Evolutionary conservation across 140 eudicot genomes (phyloP).

Genomic region (Anethum foeniculum): DNA sequence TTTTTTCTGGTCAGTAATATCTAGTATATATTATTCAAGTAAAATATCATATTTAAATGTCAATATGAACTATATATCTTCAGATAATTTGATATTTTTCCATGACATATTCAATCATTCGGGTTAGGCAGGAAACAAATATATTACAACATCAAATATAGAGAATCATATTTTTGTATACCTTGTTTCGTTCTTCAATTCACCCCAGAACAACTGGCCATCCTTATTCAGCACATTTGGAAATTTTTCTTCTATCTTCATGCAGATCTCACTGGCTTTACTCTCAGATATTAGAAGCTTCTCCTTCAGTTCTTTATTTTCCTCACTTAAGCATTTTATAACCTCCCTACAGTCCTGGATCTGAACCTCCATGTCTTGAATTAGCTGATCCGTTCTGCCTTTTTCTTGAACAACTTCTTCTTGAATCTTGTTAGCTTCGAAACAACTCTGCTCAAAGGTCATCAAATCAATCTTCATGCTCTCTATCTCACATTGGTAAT

Average conservation of each 20-base stretch:
- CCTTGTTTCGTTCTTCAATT: constrained; percentile 27
- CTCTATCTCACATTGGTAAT: constrained; percentile 86
- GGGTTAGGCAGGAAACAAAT: neutral
- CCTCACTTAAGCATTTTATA: constrained; percentile 36
- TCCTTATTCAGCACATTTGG: constrained; percentile 20
- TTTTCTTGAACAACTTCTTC: constrained; percentile 59
- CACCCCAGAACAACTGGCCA: constrained; percentile 10
- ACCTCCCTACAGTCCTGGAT: constrained; percentile 29
- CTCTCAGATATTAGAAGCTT: constrained; percentile 36
- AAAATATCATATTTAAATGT: neutral
- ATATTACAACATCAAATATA: neutral
- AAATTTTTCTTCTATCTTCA: constrained; percentile 21
- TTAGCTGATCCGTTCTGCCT: constrained; percentile 25
- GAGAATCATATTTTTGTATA: neutral
- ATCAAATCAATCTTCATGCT: constrained; percentile 70
- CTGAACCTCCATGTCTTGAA: constrained; percentile 35
- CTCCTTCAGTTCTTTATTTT: constrained; percentile 42
- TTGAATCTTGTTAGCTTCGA: constrained; percentile 48
- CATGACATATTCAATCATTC: neutral
- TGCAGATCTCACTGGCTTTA: constrained; percentile 23
- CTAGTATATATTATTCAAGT: neutral
- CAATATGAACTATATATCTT: neutral
- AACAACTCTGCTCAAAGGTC: constrained; percentile 53
- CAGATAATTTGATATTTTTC: neutral
- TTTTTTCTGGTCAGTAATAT: neutral